Evolutionary conservation across 371 early-diverging fungal genomes (phyloP), one percentile per base, ranked within the genome.

Genomic region (Zopfochytrium polystomum): DNA sequence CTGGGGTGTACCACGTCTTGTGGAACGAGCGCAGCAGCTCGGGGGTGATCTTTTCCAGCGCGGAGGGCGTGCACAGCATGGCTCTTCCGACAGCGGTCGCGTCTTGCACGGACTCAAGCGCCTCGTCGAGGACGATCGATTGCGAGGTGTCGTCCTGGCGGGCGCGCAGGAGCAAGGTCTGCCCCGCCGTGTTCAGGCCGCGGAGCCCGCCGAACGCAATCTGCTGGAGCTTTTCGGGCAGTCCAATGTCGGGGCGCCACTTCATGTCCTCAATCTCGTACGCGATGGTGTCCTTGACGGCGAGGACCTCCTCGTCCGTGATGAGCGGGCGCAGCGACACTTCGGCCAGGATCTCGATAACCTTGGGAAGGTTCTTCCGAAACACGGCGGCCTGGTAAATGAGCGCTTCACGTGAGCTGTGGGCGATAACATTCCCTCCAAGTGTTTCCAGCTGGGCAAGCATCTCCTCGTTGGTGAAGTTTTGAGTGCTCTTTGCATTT

Each of bases 301-400:
- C 91, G 11, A 86, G 88, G 29, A 97, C 71, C 65, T 96, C 98
- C 11, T 81, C 81, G 18, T 77, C 74, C 2, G 79, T 60, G 34
- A 94, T 81, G 22, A 59, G 72, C 0, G 96, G 95, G 46, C 81
- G 82, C 34, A 82, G 82, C 25, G 92, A 80, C 13, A 90, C 87
- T 48, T 96, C 38, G n/a, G 38, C 85, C 62, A 94, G 85, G 20
- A 93, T 76, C 7, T 81, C 66, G 33, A 93, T 55, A 20, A 91
- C 84, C 23, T 82, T 75, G 3, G 80, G 75, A 9, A 94, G 71
- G 70, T 93, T 92, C 65, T 90, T 85, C 15, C 83, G 84, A 69
- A 95, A 91, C 25, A 95, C 88, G 2, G 93, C 85, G 0, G 91
- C 88, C 72, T 94, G 95, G 71, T 93, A 94, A 87, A 93, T 90